Evolutionary conservation across 2,329 filamentous ascomycete genomes (phyloP).

Genomic region (Escovopsis weberi): DNA sequence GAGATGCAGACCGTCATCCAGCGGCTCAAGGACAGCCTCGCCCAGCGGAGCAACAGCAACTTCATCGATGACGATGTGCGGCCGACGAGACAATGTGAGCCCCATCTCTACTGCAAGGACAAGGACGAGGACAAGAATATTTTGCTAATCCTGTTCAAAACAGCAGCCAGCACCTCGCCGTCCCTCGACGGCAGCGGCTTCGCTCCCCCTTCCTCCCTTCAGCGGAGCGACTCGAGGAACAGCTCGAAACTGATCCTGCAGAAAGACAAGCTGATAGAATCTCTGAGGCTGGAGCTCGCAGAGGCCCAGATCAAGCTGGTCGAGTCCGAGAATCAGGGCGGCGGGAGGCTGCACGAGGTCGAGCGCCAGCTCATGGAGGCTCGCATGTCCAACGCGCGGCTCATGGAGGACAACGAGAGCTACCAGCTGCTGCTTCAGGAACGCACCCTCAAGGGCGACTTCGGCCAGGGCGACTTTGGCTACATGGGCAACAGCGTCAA

Average conservation of each 20-base stretch:
- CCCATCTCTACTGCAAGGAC: not conserved
- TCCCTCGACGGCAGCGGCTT: constrained; percentile 65
- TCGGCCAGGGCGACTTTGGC: constrained; percentile 69
- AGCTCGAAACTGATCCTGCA: constrained; percentile 83
- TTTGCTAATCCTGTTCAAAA: constrained; percentile 10
- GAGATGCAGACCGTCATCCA: constrained; percentile 86
- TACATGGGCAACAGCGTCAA: constrained; percentile 45
- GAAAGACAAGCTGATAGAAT: constrained; percentile 94
- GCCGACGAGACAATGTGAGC: constrained; percentile 43
- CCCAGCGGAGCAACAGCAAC: constrained; percentile 48
- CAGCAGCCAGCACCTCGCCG: constrained; percentile 42
- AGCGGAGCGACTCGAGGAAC: constrained; percentile 78
- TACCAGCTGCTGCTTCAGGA: constrained; percentile 91
- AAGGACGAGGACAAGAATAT: too few relatives aligned
- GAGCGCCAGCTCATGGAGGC: constrained; percentile 82
- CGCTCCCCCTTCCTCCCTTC: constrained; percentile 69
- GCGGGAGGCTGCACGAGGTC: constrained; percentile 75
- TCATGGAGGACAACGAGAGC: constrained; percentile 98
- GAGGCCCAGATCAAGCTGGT: constrained; percentile 92
- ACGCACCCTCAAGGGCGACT: constrained; percentile 89
- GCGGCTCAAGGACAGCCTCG: constrained; percentile 76
- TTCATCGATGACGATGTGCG: constrained; percentile 37
- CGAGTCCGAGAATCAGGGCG: constrained; percentile 85
- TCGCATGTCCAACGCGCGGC: constrained; percentile 84
- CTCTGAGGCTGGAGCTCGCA: constrained; percentile 77